These are phyloP conservation scores for Boletus sp. DNA, from an alignment of 768 basidiomycete species.

Conservation along the genomic window DNA sequence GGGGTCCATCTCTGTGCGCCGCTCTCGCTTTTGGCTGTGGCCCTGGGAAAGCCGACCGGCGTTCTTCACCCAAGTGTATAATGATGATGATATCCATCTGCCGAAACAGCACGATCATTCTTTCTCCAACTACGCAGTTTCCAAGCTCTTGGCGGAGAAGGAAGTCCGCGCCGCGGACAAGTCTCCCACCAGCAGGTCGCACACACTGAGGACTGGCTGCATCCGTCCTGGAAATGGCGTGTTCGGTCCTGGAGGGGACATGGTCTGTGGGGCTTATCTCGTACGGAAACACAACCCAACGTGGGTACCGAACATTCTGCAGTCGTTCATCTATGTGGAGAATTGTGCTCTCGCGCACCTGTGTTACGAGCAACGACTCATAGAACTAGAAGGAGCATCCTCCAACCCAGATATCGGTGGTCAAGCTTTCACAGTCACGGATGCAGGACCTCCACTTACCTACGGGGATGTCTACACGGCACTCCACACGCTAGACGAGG, in stretches of 20 bases:
- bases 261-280: slow-evolving; percentile 62
- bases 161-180: slow-evolving; percentile 42
- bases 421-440: slow-evolving; percentile 62
- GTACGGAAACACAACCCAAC: slow-evolving; percentile 56
- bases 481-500: slow-evolving; percentile 55
- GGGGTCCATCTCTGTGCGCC: slow-evolving; percentile 56
- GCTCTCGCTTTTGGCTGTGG: slow-evolving; percentile 64
- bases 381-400: slow-evolving; percentile 45
- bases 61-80: slow-evolving; percentile 58
- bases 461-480: slow-evolving; percentile 60
- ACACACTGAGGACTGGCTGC: slow-evolving; percentile 60
- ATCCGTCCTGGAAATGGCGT: slow-evolving; percentile 78
- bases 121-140: slow-evolving; percentile 76
- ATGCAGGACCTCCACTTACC: slow-evolving; percentile 60
- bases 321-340: slow-evolving; percentile 72
- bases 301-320: slow-evolving; percentile 56
- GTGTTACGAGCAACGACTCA: slow-evolving; percentile 66
- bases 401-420: slow-evolving; percentile 66
- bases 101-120: slow-evolving; percentile 58
- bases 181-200: slow-evolving; percentile 27
- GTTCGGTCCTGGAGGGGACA: slow-evolving; percentile 73
- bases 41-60: slow-evolving; percentile 67
- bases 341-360: slow-evolving; percentile 72
- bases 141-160: slow-evolving; percentile 58
- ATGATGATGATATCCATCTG: slow-evolving; percentile 52